A percentile compares a stretch with the other conserved stretches of the same genome.
Conservation (phyloP, 225 moss, liverwort and hornwort genomes). For the Physcomitrium patens region DNA sequence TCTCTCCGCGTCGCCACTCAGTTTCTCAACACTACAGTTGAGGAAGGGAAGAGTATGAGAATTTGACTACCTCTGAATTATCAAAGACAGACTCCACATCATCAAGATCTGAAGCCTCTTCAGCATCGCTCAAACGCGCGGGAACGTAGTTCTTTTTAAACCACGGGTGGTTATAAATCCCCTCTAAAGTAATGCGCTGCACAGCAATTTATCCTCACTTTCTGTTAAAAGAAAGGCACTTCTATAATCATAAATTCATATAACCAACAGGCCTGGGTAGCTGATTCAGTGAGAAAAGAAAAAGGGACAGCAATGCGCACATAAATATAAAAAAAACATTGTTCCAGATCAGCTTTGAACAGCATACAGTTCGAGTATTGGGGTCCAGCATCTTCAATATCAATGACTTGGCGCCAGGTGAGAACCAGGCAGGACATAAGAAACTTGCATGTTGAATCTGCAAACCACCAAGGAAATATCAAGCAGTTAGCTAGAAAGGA, state of each 20-base stretch:
- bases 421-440: constrained; percentile 79
- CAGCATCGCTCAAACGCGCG: constrained; percentile 51
- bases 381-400: constrained; percentile 77
- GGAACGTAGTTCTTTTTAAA: constrained; percentile 76
- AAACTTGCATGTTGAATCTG: constrained; percentile 84
- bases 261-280: neutral
- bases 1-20: no score
- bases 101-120: constrained; percentile 55
- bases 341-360: constrained; percentile 17
- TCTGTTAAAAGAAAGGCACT: constrained; percentile 33
- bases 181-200: constrained; percentile 83
- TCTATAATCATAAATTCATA: neutral
- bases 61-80: constrained; percentile 67
- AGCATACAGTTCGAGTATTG: constrained; percentile 66
- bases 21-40: neutral
- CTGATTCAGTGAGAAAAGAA: neutral
- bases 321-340: neutral
- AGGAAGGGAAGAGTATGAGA: neutral
- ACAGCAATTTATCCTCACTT: constrained; percentile 55
- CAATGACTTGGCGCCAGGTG: constrained; percentile 61
- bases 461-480: neutral
- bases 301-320: neutral
- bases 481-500: constrained; percentile 14
- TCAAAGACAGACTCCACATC: constrained; percentile 82
- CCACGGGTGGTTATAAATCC: constrained; percentile 79